These are phyloP conservation scores for Dorcoceras hygrometricum DNA, from an alignment of 257 asterid species.

Conservation along the genomic window DNA sequence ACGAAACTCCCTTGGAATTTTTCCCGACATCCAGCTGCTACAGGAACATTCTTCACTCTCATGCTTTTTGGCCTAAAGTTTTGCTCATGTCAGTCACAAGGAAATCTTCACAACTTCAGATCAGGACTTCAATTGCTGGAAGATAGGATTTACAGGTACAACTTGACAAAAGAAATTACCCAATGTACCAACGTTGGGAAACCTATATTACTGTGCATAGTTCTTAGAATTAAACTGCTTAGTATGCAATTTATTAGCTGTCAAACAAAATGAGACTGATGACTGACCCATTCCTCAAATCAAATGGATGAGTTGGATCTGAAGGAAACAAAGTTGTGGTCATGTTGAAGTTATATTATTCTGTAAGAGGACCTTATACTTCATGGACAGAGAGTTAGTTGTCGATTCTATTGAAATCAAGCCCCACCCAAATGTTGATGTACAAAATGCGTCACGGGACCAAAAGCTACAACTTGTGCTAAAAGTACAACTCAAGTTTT, in stretches of 20 bases:
- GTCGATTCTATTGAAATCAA: neutral
- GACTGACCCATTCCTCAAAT: neutral
- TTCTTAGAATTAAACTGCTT: neutral
- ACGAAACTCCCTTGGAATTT: slow-evolving; percentile 83
- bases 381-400: neutral
- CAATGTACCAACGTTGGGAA: slow-evolving; percentile 9
- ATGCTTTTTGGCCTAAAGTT: slow-evolving; percentile 96
- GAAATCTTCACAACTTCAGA: slow-evolving; percentile 74
- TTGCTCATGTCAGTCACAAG: slow-evolving; percentile 82
- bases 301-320: neutral
- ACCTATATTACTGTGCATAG: slow-evolving; percentile 13
- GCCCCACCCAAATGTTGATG: neutral
- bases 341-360: neutral
- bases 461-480: neutral
- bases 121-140: slow-evolving; percentile 95
- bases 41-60: slow-evolving; percentile 91
- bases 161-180: slow-evolving; percentile 2
- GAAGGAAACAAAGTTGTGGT: too few relatives aligned
- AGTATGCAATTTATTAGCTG: neutral
- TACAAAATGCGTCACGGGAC: neutral
- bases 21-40: slow-evolving; percentile 89
- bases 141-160: slow-evolving; percentile 91
- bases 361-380: neutral
- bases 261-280: neutral
- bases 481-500: neutral